Evolutionary conservation across 2,329 filamentous ascomycete genomes (phyloP).

Genomic region (Emydomyces testavorans): DNA sequence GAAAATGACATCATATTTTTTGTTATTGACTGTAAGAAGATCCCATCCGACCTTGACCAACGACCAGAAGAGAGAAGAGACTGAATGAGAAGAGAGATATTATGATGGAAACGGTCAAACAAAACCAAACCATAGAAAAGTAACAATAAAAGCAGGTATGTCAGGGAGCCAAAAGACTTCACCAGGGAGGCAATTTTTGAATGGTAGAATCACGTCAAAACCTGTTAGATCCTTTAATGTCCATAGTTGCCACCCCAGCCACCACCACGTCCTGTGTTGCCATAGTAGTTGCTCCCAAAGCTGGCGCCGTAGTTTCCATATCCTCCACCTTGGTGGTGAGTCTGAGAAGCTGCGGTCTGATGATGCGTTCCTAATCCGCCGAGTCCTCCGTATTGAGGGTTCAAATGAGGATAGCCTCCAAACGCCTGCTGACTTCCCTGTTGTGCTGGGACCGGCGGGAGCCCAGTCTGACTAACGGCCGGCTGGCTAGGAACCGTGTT

Average conservation of each 20-base stretch:
- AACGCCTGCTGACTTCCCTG: slow-evolving; percentile 43
- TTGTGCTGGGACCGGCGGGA: slow-evolving; percentile 46
- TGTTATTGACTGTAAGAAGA: slow-evolving; percentile 7
- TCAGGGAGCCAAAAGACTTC: neutral
- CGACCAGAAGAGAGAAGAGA: slow-evolving; percentile 5
- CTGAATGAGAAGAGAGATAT: neutral
- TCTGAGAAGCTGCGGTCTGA: slow-evolving; percentile 32
- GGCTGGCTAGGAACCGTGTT: slow-evolving; percentile 46
- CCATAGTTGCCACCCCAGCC: slow-evolving; percentile 40
- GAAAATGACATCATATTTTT: slow-evolving; percentile 11
- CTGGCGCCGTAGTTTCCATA: slow-evolving; percentile 36
- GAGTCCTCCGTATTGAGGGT: slow-evolving; percentile 41
- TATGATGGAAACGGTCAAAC: slow-evolving; percentile 6
- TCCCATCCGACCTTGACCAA: slow-evolving; percentile 12
- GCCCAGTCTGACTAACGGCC: slow-evolving; percentile 37
- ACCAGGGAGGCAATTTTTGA: neutral
- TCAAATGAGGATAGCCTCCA: slow-evolving; percentile 45
- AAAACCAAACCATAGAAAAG: neutral
- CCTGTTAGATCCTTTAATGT: slow-evolving; percentile 25
- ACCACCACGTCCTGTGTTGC: slow-evolving; percentile 32
- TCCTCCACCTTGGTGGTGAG: slow-evolving; percentile 31
- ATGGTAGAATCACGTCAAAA: neutral
- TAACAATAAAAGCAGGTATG: neutral
- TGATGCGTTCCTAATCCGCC: slow-evolving; percentile 30
- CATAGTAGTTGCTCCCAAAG: slow-evolving; percentile 35